phyloP scores from a whole-genome alignment of 345 rosid species.

The Turnera subulata region DNA sequence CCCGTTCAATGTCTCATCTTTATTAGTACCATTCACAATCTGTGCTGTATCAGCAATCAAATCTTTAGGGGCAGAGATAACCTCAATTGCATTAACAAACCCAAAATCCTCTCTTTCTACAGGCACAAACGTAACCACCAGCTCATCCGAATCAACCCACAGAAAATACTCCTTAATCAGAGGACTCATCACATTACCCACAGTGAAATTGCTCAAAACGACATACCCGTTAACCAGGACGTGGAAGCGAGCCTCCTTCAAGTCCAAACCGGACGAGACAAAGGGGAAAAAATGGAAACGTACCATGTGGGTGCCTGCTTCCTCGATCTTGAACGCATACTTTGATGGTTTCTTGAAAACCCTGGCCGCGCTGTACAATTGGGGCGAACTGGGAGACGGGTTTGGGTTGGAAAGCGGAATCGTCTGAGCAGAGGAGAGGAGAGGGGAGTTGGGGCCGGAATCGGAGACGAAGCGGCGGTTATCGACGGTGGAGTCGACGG shows the following conservation, averaged over 20 bases:
- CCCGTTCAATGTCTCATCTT: conserved; percentile 39
- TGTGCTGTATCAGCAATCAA: conserved; percentile 56
- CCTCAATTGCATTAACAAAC: conserved; percentile 82
- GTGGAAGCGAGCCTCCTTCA: conserved; percentile 53
- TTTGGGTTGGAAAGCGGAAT: conserved; percentile 29
- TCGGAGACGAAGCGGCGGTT: conserved; percentile 63
- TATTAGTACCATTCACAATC: conserved; percentile 33
- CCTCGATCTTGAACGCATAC: conserved; percentile 56
- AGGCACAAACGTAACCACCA: conserved; percentile 58
- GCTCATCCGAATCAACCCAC: conserved; percentile 41
- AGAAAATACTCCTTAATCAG: conserved; percentile 65
- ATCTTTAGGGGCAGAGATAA: conserved; percentile 84
- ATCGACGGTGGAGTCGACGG: conserved; percentile 46
- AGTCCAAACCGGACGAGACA: conserved; percentile 37
- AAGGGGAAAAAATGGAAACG: conserved; percentile 67
- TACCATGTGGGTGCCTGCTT: conserved; percentile 67
- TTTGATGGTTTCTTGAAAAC: conserved; percentile 53
- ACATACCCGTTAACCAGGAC: conserved; percentile 66
- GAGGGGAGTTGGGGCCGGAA: conserved; percentile 20
- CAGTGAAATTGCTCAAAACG: conserved; percentile 62
- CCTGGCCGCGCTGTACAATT: conserved; percentile 63
- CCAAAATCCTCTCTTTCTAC: conserved; percentile 41
- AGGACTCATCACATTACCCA: conserved; percentile 11
- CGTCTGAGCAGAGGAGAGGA: conserved; percentile 34
- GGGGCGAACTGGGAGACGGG: conserved; percentile 27